These are phyloP conservation scores for Erodium chrysanthum DNA, from an alignment of 441 rosid species.

Conservation along the genomic window DNA sequence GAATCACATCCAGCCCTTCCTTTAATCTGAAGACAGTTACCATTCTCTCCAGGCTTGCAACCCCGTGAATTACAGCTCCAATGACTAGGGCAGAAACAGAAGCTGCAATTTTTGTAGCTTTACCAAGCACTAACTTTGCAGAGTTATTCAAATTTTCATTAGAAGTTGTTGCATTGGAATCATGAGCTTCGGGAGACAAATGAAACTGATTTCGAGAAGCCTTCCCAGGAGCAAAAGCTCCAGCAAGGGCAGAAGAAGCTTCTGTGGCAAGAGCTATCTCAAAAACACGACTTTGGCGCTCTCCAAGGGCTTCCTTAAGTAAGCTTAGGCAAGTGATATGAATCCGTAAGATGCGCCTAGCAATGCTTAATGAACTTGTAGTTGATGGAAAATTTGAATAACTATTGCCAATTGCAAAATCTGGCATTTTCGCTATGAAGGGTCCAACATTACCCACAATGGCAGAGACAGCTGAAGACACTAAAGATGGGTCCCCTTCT, in stretches of 20 bases:
- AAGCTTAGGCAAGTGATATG: constrained; percentile 75
- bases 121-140: constrained; percentile 30
- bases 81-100: constrained; percentile 82
- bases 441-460: constrained; percentile 63
- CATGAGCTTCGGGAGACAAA: constrained; percentile 60
- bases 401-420: constrained; percentile 43
- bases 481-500: constrained; percentile 94
- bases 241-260: constrained; percentile 70
- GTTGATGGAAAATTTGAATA: constrained; percentile 43
- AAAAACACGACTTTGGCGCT: constrained; percentile 88
- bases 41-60: constrained; percentile 87
- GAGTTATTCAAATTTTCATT: constrained; percentile 40
- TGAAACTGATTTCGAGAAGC: constrained; percentile 76
- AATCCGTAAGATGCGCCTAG: constrained; percentile 60
- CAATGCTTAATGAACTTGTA: constrained; percentile 39
- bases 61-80: constrained; percentile 82
- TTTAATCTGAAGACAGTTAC: constrained; percentile 70
- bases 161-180: constrained; percentile 42
- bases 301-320: constrained; percentile 94
- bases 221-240: constrained; percentile 61
- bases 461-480: constrained; percentile 88
- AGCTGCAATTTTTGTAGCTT: constrained; percentile 57
- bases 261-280: constrained; percentile 96
- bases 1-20: constrained; percentile 82
- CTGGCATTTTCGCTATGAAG: constrained; percentile 59